Conservation (phyloP, 306 rosid genomes). For the Acacia acuminata region DNA sequence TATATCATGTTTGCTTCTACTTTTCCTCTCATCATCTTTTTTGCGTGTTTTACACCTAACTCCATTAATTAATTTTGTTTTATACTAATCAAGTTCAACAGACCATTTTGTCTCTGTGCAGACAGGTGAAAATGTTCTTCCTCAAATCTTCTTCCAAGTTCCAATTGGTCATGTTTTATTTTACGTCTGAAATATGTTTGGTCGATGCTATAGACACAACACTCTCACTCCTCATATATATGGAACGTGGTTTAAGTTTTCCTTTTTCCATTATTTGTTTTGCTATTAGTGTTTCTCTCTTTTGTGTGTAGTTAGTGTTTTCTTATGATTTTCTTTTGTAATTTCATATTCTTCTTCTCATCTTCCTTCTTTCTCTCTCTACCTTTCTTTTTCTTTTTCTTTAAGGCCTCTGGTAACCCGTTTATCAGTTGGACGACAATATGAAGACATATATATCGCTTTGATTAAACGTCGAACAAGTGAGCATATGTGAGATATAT, state of each 20-base stretch:
- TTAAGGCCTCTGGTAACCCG: neutral
- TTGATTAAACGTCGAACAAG: neutral
- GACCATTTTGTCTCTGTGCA: neutral
- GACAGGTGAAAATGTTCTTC: neutral
- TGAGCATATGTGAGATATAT: neutral
- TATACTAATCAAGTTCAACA: neutral
- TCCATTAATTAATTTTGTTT: neutral
- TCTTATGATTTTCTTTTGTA: neutral
- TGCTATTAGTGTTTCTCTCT: neutral
- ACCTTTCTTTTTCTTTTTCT: neutral
- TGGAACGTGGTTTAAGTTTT: neutral
- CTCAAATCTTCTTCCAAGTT: constrained; percentile 4
- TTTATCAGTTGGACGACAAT: neutral
- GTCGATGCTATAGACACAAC: neutral
- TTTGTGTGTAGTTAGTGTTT: neutral
- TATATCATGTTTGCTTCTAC: constrained; percentile 26
- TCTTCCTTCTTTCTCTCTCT: neutral
- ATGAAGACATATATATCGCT: neutral
- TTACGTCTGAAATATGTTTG: constrained; percentile 21
- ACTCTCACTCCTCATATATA: constrained; percentile 23
- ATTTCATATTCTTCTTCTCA: neutral
- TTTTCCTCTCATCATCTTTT: neutral
- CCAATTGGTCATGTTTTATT: constrained; percentile 1
- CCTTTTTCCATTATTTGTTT: neutral
- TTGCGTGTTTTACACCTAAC: neutral